Percentiles rank a stretch among this genome's conserved stretches.
Conservation (phyloP, 2,329 filamentous ascomycete species). For the Ophiostoma novo-ulmi region DNA sequence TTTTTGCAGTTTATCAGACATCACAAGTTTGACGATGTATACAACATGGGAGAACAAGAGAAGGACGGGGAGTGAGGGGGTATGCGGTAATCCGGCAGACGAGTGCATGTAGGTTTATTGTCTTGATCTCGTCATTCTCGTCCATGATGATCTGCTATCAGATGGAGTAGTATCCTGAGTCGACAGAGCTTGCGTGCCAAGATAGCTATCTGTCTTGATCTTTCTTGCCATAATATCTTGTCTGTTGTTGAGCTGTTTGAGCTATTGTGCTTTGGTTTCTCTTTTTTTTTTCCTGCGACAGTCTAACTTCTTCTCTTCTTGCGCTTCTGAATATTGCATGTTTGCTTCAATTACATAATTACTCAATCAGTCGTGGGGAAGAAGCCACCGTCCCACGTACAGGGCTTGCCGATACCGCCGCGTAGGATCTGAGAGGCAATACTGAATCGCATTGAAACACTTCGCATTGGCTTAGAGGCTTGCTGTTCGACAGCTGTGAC, state of each 20-base stretch:
- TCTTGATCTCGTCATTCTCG: neutral
- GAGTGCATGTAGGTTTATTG: neutral
- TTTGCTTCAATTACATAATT: neutral
- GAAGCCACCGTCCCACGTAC: neutral
- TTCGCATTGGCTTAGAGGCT: neutral
- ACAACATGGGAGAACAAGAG: neutral
- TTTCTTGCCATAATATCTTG: neutral
- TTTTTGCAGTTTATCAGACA: conserved; percentile 24
- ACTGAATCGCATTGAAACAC: neutral
- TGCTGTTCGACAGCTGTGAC: neutral
- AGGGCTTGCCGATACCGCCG: conserved; percentile 1
- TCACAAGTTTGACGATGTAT: neutral
- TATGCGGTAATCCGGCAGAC: neutral
- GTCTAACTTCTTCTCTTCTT: neutral
- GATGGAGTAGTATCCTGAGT: neutral
- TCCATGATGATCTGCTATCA: neutral
- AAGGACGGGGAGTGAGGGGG: neutral
- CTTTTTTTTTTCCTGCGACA: too few species aligned
- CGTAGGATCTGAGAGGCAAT: neutral
- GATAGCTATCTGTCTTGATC: neutral
- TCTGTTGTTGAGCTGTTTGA: neutral
- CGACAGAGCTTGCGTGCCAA: neutral
- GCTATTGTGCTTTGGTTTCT: neutral
- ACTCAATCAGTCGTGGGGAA: conserved; percentile 2
- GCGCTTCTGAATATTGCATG: neutral